Evolutionary conservation across 495 filamentous ascomycete species (phyloP), one percentile per base, ranked within the genome.

Genomic region (Alectoria sarmentosa): DNA sequence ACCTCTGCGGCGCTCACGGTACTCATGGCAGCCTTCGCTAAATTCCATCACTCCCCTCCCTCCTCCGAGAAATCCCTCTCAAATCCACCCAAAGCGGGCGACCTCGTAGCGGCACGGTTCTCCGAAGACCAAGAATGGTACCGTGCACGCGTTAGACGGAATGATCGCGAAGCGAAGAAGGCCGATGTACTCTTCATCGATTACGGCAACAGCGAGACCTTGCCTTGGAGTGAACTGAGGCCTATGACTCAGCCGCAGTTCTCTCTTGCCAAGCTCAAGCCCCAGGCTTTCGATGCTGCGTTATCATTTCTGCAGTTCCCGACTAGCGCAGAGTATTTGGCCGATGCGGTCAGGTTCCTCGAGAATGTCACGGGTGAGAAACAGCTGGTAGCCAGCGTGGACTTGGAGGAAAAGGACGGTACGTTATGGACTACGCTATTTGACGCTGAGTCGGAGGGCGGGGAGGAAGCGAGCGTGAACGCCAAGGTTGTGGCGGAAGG

Each of bases 171-270:
- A 42, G 86, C 86, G 67, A 88, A 95, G 79, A 84, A 88, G 66
- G 88, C 91, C 15, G 92, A 98, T 75, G 86, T 99, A 8, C 74
- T 92, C 19, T 99, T 96, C 77, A 85, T 98, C 67, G 95, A 99
- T 76, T 99, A 93, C 74, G 95, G 95, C 65, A 98, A 99, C 81
- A 86, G 84, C 28, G 95, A 98, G 78, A 84, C 84, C 70, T 77
- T 93, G 42, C 86, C 91, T 4, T 98, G 91, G 90, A 84, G 85
- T 14, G 78, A 80, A 55, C 85, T 99, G 32, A 88, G 94, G 30
- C 84, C 92, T 36, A 81, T 98, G 37, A 81, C 82, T 58, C 85
- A 90, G 70, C 75, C 86, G 8, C 88, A 92, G 72, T 98, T 96
- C 81, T 82, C 80, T 17, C 75, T 82, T 21, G 84, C 89, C 74